A percentile compares a stretch with the other conserved stretches of the same genome.
These are phyloP conservation scores for Carex parvula DNA, from an alignment of 176 grass and related monocot genomes.

Conservation along the genomic window DNA sequence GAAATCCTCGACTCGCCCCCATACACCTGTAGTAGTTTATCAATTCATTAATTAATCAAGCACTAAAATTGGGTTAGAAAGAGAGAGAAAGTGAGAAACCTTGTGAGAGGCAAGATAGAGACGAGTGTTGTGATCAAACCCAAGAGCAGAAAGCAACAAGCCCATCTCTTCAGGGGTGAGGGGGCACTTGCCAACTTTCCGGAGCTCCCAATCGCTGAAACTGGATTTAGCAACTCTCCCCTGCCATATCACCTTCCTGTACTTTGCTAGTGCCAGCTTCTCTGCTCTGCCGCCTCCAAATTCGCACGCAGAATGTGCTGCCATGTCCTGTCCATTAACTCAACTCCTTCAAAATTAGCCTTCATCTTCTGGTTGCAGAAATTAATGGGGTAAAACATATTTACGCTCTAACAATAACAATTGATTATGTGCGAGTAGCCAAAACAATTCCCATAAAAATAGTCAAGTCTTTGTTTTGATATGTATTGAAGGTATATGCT, in stretches of 20 bases:
- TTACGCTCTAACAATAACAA: not conserved
- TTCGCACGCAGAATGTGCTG: slow-evolving; percentile 88
- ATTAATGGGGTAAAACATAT: no score
- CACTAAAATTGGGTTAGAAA: not conserved
- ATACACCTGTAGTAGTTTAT: slow-evolving; percentile 51
- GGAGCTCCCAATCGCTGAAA: slow-evolving; percentile 63
- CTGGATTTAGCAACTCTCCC: slow-evolving; percentile 81
- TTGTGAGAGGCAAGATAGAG: slow-evolving; percentile 97
- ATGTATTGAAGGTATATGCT: not conserved
- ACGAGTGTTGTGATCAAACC: slow-evolving; percentile 63
- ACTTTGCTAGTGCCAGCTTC: slow-evolving; percentile 81
- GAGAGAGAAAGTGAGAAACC: slow-evolving; percentile 31
- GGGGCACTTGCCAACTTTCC: slow-evolving; percentile 61
- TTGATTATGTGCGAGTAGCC: not conserved
- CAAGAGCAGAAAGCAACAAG: slow-evolving; percentile 62
- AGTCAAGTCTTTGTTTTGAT: not conserved
- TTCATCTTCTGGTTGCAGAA: not conserved
- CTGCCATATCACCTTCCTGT: slow-evolving; percentile 94
- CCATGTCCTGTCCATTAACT: slow-evolving; percentile 61
- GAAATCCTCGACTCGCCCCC: slow-evolving; percentile 72
- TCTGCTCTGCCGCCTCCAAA: slow-evolving; percentile 89
- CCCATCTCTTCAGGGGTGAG: slow-evolving; percentile 94
- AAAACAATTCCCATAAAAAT: not conserved
- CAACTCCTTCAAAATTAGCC: not conserved
- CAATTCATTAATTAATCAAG: not conserved